phyloP scores from a whole-genome alignment of 371 early-diverging fungal genomes.

The Synchytrium microbalum region DNA sequence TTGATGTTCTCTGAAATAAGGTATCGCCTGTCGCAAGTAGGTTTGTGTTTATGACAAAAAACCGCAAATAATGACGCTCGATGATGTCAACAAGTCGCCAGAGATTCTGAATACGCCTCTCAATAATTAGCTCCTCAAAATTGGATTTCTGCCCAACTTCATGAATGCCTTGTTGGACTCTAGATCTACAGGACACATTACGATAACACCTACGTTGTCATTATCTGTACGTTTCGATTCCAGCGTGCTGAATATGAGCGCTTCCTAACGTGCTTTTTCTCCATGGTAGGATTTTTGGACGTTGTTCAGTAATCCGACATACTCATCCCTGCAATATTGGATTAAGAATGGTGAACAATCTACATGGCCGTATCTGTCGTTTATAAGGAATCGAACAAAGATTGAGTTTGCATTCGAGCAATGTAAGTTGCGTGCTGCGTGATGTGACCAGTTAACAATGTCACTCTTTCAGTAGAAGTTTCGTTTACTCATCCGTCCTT shows the following conservation, averaged over 20 bases:
- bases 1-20: constrained; percentile 23
- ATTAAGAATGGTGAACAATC: constrained; percentile 72
- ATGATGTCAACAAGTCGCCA: too few species aligned
- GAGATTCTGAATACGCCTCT: too few species aligned
- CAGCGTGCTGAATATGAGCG: constrained; percentile 8
- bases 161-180: constrained; percentile 22
- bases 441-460: neutral
- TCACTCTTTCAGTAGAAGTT: neutral
- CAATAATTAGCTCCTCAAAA: constrained; percentile 18
- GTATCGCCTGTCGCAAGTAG: constrained; percentile 27
- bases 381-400: constrained; percentile 63
- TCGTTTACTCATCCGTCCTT: neutral
- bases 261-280: neutral
- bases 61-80: neutral
- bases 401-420: constrained; percentile 67
- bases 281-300: constrained; percentile 23
- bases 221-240: constrained; percentile 1
- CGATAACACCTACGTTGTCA: constrained; percentile 23
- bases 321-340: constrained; percentile 64
- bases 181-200: constrained; percentile 27
- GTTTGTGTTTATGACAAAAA: neutral
- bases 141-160: constrained; percentile 22
- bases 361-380: constrained; percentile 70
- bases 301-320: constrained; percentile 70
- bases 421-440: constrained; percentile 2